Conservation (phyloP, 306 rosid genomes). For the Cercis canadensis region DNA sequence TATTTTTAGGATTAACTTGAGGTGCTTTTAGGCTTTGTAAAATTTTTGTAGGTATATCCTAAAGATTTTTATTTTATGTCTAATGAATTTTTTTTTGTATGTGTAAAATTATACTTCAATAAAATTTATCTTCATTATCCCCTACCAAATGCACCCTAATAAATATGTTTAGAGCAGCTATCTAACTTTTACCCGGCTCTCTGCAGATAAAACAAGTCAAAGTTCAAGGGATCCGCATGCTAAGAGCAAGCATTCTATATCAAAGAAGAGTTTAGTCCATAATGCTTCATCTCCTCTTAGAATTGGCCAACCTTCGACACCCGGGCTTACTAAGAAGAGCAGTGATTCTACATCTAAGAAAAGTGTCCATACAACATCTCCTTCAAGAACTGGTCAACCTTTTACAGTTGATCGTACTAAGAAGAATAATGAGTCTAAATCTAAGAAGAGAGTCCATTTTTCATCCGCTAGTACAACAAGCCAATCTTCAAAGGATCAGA, state of each 20-base stretch:
- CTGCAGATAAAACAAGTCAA: constrained; percentile 5
- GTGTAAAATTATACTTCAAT: no score
- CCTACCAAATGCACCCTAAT: no score
- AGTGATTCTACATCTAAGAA: neutral
- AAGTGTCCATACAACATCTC: no score
- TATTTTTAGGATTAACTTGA: no score
- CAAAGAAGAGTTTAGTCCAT: neutral
- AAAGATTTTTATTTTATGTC: no score
- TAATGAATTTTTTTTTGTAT: neutral
- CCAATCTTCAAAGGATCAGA: no score
- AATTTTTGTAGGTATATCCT: no score
- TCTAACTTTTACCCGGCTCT: neutral
- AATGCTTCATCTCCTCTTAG: neutral
- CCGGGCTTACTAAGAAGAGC: neutral
- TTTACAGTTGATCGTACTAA: no score
- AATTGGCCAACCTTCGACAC: neutral
- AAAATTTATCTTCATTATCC: no score
- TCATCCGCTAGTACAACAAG: neutral
- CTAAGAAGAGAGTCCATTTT: neutral
- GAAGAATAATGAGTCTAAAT: neutral
- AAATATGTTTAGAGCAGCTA: neutral
- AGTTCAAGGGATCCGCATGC: neutral
- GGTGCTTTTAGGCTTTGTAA: no score
- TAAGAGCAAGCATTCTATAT: neutral
- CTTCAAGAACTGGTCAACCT: no score